Evolutionary conservation across 2,329 filamentous ascomycete species (phyloP).

Genomic region (Coniochaeta prunicola): DNA sequence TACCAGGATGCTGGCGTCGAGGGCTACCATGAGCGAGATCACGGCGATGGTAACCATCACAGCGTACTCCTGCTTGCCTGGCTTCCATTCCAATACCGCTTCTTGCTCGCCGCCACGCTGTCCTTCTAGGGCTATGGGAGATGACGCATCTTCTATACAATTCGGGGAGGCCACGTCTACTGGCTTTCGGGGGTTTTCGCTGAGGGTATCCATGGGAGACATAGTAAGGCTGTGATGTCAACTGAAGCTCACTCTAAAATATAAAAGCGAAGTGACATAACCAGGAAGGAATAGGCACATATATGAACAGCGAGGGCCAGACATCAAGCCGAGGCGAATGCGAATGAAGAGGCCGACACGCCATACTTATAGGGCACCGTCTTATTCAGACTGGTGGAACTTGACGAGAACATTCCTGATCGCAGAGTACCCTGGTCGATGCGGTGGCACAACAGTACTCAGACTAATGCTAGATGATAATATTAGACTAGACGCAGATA

Average conservation of each 20-base stretch:
- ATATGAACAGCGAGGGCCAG: background rate
- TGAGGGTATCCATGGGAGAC: background rate
- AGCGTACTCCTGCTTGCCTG: conserved; percentile 29
- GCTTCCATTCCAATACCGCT: conserved; percentile 24
- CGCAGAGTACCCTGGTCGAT: background rate
- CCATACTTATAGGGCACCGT: background rate
- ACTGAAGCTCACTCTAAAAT: background rate
- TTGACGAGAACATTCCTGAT: background rate
- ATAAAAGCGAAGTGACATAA: background rate
- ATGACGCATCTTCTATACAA: background rate
- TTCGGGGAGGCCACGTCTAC: background rate
- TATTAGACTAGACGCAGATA: background rate
- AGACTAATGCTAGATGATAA: background rate
- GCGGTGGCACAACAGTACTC: background rate
- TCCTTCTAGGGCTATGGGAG: background rate
- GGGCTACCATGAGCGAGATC: conserved; percentile 38
- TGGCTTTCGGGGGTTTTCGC: background rate
- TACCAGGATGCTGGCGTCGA: conserved; percentile 40
- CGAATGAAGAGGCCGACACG: background rate
- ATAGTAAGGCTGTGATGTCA: background rate
- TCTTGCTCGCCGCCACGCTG: background rate
- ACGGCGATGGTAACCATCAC: conserved; percentile 32
- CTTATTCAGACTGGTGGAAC: background rate
- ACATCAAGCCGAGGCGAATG: background rate
- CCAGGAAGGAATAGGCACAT: background rate